These are phyloP conservation scores for Penicillium waksmanii DNA, from an alignment of 495 filamentous ascomycete species.

Conservation along the genomic window DNA sequence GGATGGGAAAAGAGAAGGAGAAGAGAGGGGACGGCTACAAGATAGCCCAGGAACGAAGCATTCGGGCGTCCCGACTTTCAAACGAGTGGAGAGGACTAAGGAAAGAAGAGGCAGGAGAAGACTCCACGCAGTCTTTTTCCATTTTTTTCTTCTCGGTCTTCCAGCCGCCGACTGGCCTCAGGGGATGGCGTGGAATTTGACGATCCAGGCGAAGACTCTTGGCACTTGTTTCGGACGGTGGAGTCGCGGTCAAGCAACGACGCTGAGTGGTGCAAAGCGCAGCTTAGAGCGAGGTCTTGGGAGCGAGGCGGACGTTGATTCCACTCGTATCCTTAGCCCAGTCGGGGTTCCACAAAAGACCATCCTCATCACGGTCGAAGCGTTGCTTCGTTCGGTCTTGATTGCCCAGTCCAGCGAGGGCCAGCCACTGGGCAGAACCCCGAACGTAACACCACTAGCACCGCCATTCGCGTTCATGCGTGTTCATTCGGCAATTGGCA, in stretches of 20 bases:
- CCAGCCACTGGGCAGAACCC: background rate
- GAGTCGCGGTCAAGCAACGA: constrained; percentile 16
- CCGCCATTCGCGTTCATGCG: background rate
- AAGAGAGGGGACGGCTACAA: constrained; percentile 16
- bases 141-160: background rate
- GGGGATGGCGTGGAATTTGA: constrained; percentile 31
- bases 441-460: background rate
- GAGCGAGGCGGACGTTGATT: constrained; percentile 9
- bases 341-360: constrained; percentile 4
- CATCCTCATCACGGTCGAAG: background rate
- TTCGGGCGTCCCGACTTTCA: constrained; percentile 27
- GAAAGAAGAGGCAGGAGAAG: constrained; percentile 14
- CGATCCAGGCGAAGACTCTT: constrained; percentile 36
- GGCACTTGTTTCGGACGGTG: constrained; percentile 37
- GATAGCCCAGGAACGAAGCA: constrained; percentile 21
- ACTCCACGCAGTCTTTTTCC: constrained; percentile 1
- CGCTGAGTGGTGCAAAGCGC: background rate
- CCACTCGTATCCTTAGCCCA: constrained; percentile 18
- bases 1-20: constrained; percentile 12
- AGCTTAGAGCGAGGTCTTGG: background rate
- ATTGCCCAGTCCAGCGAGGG: constrained; percentile 3
- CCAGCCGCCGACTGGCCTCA: constrained; percentile 3
- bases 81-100: constrained; percentile 19
- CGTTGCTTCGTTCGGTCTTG: constrained; percentile 6
- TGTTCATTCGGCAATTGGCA: no score